phyloP scores from a whole-genome alignment of 305 asterid genomes.

The Solanum hybrid region DNA sequence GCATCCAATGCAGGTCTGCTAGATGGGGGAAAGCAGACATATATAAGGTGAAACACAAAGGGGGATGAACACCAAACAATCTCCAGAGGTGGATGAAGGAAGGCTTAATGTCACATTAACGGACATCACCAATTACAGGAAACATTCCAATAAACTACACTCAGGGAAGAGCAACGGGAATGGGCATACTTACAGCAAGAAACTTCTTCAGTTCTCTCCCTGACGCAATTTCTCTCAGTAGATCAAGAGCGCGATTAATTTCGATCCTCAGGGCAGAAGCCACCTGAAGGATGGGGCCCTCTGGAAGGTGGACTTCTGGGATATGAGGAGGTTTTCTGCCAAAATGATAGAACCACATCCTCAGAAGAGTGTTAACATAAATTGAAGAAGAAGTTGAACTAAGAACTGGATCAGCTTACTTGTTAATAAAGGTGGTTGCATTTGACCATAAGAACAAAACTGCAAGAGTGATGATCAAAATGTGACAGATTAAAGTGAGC shows the following conservation, averaged over 20 bases:
- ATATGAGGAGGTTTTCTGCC: slow-evolving; percentile 63
- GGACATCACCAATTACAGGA: not conserved
- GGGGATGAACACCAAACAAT: not conserved
- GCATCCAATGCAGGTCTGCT: not conserved
- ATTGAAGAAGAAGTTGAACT: not conserved
- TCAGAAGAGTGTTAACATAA: not conserved
- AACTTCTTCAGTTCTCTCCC: slow-evolving; percentile 84
- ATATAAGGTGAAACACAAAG: not conserved
- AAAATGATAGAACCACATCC: not conserved
- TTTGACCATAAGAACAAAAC: slow-evolving; percentile 75
- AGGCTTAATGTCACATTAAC: not conserved
- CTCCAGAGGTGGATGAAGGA: not conserved
- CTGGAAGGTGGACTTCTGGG: slow-evolving; percentile 67
- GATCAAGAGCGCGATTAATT: slow-evolving; percentile 45
- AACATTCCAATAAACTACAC: not conserved
- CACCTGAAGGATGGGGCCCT: slow-evolving; percentile 49
- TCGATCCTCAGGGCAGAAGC: slow-evolving; percentile 52
- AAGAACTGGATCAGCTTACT: slow-evolving; percentile 34
- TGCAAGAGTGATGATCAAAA: slow-evolving; percentile 43
- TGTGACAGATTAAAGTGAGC: slow-evolving; percentile 68
- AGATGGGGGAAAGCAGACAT: not conserved
- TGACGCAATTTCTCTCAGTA: slow-evolving; percentile 60
- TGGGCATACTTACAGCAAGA: slow-evolving; percentile 43
- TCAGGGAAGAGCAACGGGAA: not conserved
- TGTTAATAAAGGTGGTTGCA: slow-evolving; percentile 55